A percentile compares a stretch with the other conserved stretches of the same genome.
These are phyloP conservation scores for Pachyrhizus erosus DNA, from an alignment of 306 rosid genomes.

Conservation along the genomic window DNA sequence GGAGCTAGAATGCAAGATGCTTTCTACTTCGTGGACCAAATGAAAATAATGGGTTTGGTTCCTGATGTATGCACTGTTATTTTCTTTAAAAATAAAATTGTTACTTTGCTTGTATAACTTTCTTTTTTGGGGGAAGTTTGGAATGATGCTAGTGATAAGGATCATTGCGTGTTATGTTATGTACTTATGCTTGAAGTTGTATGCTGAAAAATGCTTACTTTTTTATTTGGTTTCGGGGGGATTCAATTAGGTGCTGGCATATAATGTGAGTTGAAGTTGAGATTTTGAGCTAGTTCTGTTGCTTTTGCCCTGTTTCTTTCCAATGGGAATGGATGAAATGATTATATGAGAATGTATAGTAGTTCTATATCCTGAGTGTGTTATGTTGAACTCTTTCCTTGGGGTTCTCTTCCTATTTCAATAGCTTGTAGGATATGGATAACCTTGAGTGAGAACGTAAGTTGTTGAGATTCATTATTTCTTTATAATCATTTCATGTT, in stretches of 20 bases:
- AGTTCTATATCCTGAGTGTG: slow-evolving; percentile 2
- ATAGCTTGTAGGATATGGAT: slow-evolving; percentile 24
- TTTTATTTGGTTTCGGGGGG: not conserved
- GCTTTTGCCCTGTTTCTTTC: slow-evolving; percentile 4
- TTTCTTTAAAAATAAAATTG: not conserved
- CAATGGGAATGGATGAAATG: not conserved
- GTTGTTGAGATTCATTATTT: not conserved
- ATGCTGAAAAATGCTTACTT: not conserved
- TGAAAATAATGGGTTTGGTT: slow-evolving; percentile 81
- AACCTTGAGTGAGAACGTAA: too few species aligned
- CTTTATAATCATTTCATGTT: slow-evolving; percentile 6
- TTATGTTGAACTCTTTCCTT: not conserved
- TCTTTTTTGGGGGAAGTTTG: not conserved
- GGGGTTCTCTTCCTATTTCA: not conserved
- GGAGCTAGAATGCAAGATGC: slow-evolving; percentile 81
- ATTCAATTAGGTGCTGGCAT: not conserved
- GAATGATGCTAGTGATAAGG: slow-evolving; percentile 1
- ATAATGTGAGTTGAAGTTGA: slow-evolving; percentile 19
- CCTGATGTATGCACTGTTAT: slow-evolving; percentile 72
- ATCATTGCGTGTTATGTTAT: slow-evolving; percentile 20
- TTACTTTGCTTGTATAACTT: not conserved
- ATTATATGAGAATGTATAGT: not conserved
- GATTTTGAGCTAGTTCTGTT: not conserved
- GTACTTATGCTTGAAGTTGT: not conserved
- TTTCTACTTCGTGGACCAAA: slow-evolving; percentile 78